Evolutionary conservation across 352 stramenopile species (phyloP).

Genomic region (Pythium apleroticum): DNA sequence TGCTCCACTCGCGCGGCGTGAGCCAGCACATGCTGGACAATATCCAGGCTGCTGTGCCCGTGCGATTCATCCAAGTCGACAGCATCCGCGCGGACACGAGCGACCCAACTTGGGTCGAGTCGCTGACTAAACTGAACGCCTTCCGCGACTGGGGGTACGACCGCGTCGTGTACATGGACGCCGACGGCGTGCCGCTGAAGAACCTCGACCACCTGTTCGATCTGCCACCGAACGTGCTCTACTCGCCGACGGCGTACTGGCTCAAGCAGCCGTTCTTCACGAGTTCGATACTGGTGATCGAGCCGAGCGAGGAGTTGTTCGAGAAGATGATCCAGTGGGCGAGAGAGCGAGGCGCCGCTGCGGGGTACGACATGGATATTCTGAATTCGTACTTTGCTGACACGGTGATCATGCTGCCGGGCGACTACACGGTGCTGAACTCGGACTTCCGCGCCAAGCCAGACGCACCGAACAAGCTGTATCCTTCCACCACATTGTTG

Average conservation of each 20-base stretch:
- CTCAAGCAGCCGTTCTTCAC: background rate
- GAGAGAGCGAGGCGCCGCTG: background rate
- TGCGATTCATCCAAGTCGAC: conserved; percentile 26
- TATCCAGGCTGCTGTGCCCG: conserved; percentile 12
- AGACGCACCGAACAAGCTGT: background rate
- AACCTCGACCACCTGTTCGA: background rate
- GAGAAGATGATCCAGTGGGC: background rate
- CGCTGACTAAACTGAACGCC: conserved; percentile 34
- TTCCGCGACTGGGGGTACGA: conserved; percentile 41
- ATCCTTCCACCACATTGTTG: background rate
- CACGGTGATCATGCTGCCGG: background rate
- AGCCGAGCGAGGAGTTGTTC: background rate
- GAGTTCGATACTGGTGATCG: background rate
- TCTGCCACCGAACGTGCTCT: background rate
- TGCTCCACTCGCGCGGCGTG: conserved; percentile 24
- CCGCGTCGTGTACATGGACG: conserved; percentile 34
- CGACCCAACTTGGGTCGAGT: conserved; percentile 23
- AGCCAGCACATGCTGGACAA: background rate
- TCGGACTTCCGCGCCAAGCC: background rate
- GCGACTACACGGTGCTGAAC: background rate
- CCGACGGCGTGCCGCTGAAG: conserved; percentile 11
- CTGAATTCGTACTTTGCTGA: background rate
- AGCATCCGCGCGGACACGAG: conserved; percentile 6
- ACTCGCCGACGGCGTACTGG: background rate
- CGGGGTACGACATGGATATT: background rate